Percentiles rank a stretch among this genome's conserved stretches.
Conservation (phyloP, 202 grass and related monocot genomes). For the Digitaria exilis region DNA sequence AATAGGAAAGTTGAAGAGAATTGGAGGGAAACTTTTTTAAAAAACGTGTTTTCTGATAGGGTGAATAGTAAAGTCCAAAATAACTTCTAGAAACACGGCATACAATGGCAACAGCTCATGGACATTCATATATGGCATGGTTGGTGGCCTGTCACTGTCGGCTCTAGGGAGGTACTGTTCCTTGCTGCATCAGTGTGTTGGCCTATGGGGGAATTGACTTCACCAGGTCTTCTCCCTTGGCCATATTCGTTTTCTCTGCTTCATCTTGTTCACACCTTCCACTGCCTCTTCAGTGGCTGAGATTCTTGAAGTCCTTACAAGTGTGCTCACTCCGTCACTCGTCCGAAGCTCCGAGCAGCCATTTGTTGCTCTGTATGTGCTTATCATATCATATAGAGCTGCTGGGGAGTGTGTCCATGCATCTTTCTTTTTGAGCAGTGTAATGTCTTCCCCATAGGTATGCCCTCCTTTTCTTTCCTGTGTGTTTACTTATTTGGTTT, state of each 20-base stretch:
- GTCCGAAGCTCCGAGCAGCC: background rate
- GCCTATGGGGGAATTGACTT: background rate
- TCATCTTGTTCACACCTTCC: background rate
- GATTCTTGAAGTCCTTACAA: background rate
- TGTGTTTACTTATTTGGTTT: background rate
- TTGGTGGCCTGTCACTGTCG: background rate
- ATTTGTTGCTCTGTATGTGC: background rate
- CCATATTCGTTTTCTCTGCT: too few species aligned
- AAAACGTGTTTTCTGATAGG: too few species aligned
- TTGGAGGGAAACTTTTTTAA: too few species aligned
- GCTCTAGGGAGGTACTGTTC: background rate
- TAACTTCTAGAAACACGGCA: too few species aligned
- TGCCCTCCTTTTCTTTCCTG: background rate
- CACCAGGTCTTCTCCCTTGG: too few species aligned
- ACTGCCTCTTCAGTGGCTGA: background rate
- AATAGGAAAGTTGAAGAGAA: too few species aligned
- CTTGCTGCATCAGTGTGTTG: background rate
- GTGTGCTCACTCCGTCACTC: background rate
- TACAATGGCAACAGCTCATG: background rate
- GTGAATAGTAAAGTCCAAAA: too few species aligned
- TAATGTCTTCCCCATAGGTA: background rate
- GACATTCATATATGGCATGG: background rate
- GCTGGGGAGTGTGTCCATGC: background rate
- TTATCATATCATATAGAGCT: background rate
- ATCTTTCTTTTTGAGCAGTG: background rate